phyloP scores from a whole-genome alignment of 2,329 filamentous ascomycete genomes.

The Calonectria honghensis region DNA sequence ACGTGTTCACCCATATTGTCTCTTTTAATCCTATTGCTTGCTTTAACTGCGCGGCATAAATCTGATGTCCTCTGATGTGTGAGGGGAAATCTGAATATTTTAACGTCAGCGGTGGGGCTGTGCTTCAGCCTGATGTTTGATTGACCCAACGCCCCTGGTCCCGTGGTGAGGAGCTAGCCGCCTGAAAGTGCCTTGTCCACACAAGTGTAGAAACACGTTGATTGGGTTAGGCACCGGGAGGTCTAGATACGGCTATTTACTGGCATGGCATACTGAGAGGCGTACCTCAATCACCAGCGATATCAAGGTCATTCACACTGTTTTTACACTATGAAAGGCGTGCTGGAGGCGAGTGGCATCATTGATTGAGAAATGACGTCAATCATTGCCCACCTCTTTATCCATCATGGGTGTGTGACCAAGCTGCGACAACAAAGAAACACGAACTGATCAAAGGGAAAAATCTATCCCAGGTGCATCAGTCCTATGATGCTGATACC shows the following conservation, averaged over 20 bases:
- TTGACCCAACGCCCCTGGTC: neutral
- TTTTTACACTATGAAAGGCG: neutral
- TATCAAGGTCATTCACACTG: neutral
- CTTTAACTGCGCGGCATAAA: constrained; percentile 12
- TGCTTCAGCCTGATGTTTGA: neutral
- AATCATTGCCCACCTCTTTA: neutral
- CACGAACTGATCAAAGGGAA: neutral
- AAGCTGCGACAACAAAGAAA: neutral
- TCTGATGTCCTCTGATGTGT: constrained; percentile 12
- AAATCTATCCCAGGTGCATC: neutral
- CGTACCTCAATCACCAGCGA: neutral
- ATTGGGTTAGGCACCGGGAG: neutral
- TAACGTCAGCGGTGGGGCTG: constrained; percentile 1
- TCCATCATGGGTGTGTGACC: neutral
- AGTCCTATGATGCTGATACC: neutral
- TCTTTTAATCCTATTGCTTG: constrained; percentile 15
- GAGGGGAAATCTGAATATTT: constrained; percentile 22
- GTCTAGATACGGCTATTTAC: too few species aligned
- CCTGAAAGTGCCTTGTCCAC: neutral
- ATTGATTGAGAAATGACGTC: neutral
- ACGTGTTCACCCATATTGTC: constrained; percentile 46
- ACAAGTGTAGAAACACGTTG: neutral
- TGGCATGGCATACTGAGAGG: neutral
- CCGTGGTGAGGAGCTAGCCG: neutral
- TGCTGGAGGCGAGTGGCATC: neutral